Conservation (phyloP, 1,284 basidiomycete genomes). For the Trametes hirsuta region DNA sequence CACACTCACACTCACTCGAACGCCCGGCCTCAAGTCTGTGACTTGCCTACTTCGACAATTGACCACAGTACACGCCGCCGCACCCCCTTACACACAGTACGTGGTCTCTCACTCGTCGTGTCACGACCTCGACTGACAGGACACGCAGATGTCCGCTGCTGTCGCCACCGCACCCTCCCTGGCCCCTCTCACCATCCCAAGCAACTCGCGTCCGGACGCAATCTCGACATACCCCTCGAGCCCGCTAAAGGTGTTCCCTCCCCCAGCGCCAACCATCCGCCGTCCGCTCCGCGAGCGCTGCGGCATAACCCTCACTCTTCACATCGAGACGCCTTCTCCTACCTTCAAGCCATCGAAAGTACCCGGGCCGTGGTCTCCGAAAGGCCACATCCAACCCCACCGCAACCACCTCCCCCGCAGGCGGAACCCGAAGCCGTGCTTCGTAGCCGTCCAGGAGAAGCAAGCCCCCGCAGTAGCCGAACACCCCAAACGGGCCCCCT, state of each 20-base stretch:
- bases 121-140: background rate
- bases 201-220: constrained; percentile 6
- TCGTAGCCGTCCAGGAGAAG: constrained; percentile 25
- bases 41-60: constrained; percentile 12
- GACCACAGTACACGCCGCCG: background rate
- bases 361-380: constrained; percentile 27
- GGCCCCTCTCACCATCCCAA: constrained; percentile 12
- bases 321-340: constrained; percentile 19
- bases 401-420: constrained; percentile 33
- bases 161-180: constrained; percentile 1
- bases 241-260: constrained; percentile 32
- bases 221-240: constrained; percentile 25
- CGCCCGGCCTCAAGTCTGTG: constrained; percentile 17
- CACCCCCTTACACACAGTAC: background rate
- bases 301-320: constrained; percentile 29
- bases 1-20: background rate
- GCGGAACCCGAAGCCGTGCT: constrained; percentile 30
- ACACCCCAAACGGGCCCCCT: background rate
- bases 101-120: background rate
- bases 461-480: constrained; percentile 2
- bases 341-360: constrained; percentile 16
- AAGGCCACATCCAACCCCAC: constrained; percentile 34
- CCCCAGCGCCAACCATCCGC: constrained; percentile 21
- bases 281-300: constrained; percentile 30
- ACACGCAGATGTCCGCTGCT: background rate